Percentiles rank a stretch among this genome's conserved stretches.
These are phyloP conservation scores for Graphilbum ipis-grandicollis DNA, from an alignment of 2,329 filamentous ascomycete genomes.

Conservation along the genomic window DNA sequence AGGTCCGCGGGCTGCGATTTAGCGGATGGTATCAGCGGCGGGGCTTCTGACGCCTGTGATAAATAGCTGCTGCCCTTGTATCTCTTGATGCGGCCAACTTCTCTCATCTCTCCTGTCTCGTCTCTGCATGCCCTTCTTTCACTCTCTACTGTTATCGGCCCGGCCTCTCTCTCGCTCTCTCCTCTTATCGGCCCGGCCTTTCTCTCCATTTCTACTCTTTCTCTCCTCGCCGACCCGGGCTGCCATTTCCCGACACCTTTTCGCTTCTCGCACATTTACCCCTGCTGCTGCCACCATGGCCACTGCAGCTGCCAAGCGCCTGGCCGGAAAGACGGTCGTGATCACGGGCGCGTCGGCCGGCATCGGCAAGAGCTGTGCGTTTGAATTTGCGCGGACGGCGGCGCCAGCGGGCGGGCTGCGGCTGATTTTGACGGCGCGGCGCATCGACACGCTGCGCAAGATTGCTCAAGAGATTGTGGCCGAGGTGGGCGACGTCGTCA, in stretches of 20 bases:
- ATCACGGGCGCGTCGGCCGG: slow-evolving; percentile 88
- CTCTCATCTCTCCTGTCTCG: too few relatives aligned
- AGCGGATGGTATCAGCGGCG: too few relatives aligned
- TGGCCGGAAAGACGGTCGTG: slow-evolving; percentile 81
- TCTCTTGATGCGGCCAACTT: too few relatives aligned
- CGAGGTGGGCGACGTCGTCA: slow-evolving; percentile 70
- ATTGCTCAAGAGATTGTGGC: slow-evolving; percentile 59
- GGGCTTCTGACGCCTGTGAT: too few relatives aligned
- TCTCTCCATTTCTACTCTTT: too few relatives aligned
- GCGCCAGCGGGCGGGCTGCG: slow-evolving; percentile 49
- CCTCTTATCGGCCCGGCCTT: neutral
- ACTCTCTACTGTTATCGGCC: too few relatives aligned
- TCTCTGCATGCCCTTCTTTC: too few relatives aligned
- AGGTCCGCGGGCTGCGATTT: too few relatives aligned
- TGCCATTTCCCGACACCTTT: too few relatives aligned
- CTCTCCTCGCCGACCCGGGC: too few relatives aligned
- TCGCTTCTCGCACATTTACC: neutral
- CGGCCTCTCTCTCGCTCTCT: neutral
- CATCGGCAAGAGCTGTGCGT: slow-evolving; percentile 68
- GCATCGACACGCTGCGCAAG: slow-evolving; percentile 60
- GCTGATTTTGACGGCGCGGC: slow-evolving; percentile 76
- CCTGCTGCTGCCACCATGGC: slow-evolving; percentile 5
- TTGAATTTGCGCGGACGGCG: slow-evolving; percentile 80
- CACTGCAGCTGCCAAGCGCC: slow-evolving; percentile 46
- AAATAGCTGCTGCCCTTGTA: too few relatives aligned